Evolutionary conservation across 2,329 filamentous ascomycete species (phyloP).

Genomic region (Fusarium pilosicola): DNA sequence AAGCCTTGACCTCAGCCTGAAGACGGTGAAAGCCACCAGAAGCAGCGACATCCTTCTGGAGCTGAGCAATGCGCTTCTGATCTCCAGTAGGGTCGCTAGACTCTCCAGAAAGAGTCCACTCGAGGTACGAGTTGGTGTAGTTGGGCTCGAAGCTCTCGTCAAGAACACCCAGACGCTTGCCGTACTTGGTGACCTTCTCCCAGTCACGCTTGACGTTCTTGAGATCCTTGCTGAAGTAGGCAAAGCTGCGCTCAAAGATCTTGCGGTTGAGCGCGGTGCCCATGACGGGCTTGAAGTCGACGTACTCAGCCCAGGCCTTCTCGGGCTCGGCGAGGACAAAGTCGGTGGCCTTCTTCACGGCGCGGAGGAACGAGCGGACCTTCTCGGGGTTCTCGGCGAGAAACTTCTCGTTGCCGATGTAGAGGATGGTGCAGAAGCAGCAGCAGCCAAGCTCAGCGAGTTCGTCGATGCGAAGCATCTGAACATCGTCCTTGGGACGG

Average conservation of each 20-base stretch:
- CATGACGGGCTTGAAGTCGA: slow-evolving; percentile 78
- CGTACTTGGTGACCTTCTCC: slow-evolving; percentile 80
- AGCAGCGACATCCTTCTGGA: slow-evolving; percentile 73
- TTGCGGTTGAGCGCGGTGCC: slow-evolving; percentile 75
- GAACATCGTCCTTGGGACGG: slow-evolving; percentile 73
- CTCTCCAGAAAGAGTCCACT: slow-evolving; percentile 72
- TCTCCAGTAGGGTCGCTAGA: slow-evolving; percentile 75
- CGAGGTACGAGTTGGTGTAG: slow-evolving; percentile 78
- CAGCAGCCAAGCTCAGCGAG: slow-evolving; percentile 83
- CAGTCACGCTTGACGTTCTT: slow-evolving; percentile 81
- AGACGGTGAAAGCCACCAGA: slow-evolving; percentile 72
- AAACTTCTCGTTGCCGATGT: slow-evolving; percentile 81
- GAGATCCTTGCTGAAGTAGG: slow-evolving; percentile 78
- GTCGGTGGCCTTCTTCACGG: slow-evolving; percentile 79
- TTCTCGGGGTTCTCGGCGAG: slow-evolving; percentile 72
- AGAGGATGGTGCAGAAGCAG: slow-evolving; percentile 85
- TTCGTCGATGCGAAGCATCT: slow-evolving; percentile 85
- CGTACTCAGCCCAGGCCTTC: slow-evolving; percentile 73
- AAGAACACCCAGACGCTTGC: slow-evolving; percentile 76
- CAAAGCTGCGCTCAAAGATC: slow-evolving; percentile 82
- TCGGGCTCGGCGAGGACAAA: slow-evolving; percentile 72
- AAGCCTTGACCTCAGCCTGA: slow-evolving; percentile 36
- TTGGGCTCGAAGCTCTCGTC: slow-evolving; percentile 73
- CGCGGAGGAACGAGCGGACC: slow-evolving; percentile 74
- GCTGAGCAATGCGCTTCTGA: slow-evolving; percentile 76